Evolutionary conservation across 371 early-diverging fungal species (phyloP), one percentile per base, ranked within the genome.

Genomic region (Apophysomyces trapeziformis): DNA sequence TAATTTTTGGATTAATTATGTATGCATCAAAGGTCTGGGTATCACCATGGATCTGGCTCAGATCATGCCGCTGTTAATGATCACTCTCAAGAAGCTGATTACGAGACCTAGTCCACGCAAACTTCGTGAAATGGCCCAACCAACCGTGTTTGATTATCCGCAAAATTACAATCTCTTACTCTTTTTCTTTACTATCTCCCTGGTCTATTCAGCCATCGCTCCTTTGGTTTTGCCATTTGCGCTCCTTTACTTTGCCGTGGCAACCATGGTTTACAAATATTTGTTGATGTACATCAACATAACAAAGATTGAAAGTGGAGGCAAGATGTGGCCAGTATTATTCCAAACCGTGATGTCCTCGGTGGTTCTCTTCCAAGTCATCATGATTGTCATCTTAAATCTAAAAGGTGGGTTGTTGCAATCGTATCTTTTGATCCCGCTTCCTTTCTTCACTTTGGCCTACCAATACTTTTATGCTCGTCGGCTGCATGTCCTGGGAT

Each of bases 81-180:
- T 86, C 38, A 85, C 84, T 41, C 77, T 89, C 67, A 78, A 78
- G 44, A 88, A 90, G 47, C 82, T 83, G 62, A 76, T 90, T 7
- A 82, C 89, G 38, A 77, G 82, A 14, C 80, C 84, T 7, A 93
- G 93, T 38, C 94, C 96, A 4, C 87, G 95, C 36, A 85, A 92
- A 68, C 75, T 90, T 1, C 74, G 73, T 2, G 84, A 78, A 14
- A 57, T 89, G 50, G 89, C 88, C 32, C 82, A 89, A 66, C 89
- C 94, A 2, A 90, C 89, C 0, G 84, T 81, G 36, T 90, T 94
- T 69, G 88, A 92, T 64, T 90, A 86, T 60, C 86, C 90, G 1
- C 79, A 87, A 36, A 79, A 82, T 64, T 93, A 94, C 76, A 90
- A 91, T 45, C 68, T 85, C 14, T 74, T 92, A 18, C 67, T 91